Conservation (phyloP, 768 basidiomycete species). For the Xerocomellus amylosporus region DNA sequence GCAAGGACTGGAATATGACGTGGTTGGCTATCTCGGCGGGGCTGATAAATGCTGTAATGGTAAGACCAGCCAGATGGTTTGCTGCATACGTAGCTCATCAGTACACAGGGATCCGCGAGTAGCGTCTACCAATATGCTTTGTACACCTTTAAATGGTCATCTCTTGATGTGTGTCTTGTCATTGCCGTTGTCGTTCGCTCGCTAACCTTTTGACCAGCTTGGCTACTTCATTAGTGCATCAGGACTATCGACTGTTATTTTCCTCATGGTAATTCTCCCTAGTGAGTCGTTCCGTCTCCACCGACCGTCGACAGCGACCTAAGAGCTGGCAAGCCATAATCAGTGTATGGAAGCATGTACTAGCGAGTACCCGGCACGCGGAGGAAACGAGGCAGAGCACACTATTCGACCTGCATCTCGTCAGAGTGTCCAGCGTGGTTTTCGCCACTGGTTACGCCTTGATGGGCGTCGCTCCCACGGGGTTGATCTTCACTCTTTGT, state of each 20-base stretch:
- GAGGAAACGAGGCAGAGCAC: neutral
- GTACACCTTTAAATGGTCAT: neutral
- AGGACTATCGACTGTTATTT: conserved; percentile 1
- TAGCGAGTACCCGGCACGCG: neutral
- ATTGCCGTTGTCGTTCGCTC: neutral
- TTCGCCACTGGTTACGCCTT: neutral
- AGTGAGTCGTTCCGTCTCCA: neutral
- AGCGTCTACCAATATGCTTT: conserved; percentile 5
- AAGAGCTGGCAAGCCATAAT: neutral
- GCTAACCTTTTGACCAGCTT: neutral
- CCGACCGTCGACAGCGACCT: neutral
- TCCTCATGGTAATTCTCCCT: neutral
- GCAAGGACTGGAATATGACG: neutral
- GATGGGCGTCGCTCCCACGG: conserved; percentile 1
- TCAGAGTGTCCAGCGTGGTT: neutral
- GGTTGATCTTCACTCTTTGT: neutral
- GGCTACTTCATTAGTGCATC: conserved; percentile 4
- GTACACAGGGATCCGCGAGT: neutral
- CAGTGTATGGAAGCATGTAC: neutral
- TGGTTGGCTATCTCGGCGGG: conserved; percentile 1
- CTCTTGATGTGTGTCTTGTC: neutral
- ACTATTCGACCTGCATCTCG: neutral
- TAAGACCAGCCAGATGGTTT: neutral
- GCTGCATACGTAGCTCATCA: neutral
- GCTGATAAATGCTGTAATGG: neutral